Conservation (phyloP, 305 asterid genomes). For the Solanum hybrid region DNA sequence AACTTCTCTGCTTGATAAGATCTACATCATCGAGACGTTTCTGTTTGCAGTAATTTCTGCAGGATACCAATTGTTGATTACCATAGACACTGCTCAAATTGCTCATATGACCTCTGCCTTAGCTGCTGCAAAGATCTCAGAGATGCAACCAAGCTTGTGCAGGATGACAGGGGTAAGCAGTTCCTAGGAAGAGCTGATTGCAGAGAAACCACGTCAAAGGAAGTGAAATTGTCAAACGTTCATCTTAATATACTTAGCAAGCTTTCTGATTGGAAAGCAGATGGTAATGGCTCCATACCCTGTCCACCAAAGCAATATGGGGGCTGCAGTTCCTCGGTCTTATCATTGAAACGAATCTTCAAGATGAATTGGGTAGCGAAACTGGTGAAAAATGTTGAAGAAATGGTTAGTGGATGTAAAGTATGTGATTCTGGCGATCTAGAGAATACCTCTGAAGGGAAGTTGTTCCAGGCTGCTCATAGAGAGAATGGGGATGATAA, state of each 20-base stretch:
- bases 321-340: slow-evolving; percentile 64
- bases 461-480: slow-evolving; percentile 46
- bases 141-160: slow-evolving; percentile 43
- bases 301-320: slow-evolving; percentile 75
- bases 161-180: slow-evolving; percentile 25
- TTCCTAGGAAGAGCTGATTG: slow-evolving; percentile 26
- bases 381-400: slow-evolving; percentile 81
- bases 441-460: slow-evolving; percentile 32
- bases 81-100: slow-evolving; percentile 82
- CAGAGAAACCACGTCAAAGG: slow-evolving; percentile 26
- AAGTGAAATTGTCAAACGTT: slow-evolving; percentile 26
- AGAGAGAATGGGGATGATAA: slow-evolving; percentile 51
- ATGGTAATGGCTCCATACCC: slow-evolving; percentile 60
- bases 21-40: neutral
- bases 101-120: slow-evolving; percentile 96
- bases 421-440: slow-evolving; percentile 31
- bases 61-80: slow-evolving; percentile 88
- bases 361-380: slow-evolving; percentile 98
- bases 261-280: slow-evolving; percentile 55
- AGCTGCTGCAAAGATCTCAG: slow-evolving; percentile 89
- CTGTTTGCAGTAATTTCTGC: slow-evolving; percentile 75
- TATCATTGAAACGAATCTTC: slow-evolving; percentile 79
- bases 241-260: slow-evolving; percentile 38
- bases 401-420: slow-evolving; percentile 88
- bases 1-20: neutral